phyloP scores from a whole-genome alignment of 2,329 filamentous ascomycete genomes.

The Talaromyces piceae region DNA sequence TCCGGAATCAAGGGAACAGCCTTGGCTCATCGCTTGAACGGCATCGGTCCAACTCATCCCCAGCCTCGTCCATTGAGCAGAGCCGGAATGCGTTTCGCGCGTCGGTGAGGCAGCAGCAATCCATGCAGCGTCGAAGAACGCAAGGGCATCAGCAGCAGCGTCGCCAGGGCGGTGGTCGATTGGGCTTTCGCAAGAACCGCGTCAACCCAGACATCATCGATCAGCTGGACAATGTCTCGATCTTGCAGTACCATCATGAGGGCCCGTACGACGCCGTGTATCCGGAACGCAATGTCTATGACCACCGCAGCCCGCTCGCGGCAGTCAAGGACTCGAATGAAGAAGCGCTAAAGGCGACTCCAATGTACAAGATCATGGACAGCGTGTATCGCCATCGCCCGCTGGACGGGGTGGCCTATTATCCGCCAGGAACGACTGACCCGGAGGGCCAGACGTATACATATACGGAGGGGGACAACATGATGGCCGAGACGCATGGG shows the following conservation, averaged over 20 bases:
- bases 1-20: not conserved
- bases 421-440: conserved; percentile 68
- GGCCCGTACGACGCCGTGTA: conserved; percentile 84
- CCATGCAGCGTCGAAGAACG: conserved; percentile 9
- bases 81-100: conserved; percentile 12
- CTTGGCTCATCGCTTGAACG: conserved; percentile 4
- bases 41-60: conserved; percentile 7
- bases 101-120: conserved; percentile 7
- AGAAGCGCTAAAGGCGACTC: conserved; percentile 74
- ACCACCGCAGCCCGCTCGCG: conserved; percentile 61
- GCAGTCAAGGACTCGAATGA: conserved; percentile 66
- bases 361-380: conserved; percentile 67
- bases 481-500: conserved; percentile 61
- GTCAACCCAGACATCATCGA: conserved; percentile 73
- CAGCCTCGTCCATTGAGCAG: conserved; percentile 3
- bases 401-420: conserved; percentile 67
- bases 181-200: conserved; percentile 58
- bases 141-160: not conserved
- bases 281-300: conserved; percentile 62
- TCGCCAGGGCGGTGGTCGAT: conserved; percentile 19
- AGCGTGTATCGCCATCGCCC: conserved; percentile 66
- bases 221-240: conserved; percentile 60
- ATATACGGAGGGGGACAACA: conserved; percentile 79
- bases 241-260: conserved; percentile 72
- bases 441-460: conserved; percentile 61